Conservation (phyloP, 148 eudicot species). For the Fagopyrum homotropicum region DNA sequence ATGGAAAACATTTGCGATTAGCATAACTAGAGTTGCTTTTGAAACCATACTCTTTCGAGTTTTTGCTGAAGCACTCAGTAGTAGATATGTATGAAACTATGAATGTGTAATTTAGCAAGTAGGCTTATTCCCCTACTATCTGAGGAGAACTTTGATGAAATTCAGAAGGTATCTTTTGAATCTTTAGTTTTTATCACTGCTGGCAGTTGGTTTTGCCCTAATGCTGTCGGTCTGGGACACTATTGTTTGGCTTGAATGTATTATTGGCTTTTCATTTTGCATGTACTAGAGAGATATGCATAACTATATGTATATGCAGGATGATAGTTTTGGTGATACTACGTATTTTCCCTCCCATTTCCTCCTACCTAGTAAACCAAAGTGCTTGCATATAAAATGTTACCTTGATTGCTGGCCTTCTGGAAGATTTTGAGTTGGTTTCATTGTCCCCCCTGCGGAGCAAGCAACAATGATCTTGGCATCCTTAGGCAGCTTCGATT, state of each 20-base stretch:
- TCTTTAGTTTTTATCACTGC: neutral
- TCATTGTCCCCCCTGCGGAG: conserved; percentile 90
- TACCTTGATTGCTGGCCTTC: conserved; percentile 99
- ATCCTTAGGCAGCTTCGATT: conserved; percentile 56
- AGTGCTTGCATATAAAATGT: neutral
- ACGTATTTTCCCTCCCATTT: neutral
- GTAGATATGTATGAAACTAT: neutral
- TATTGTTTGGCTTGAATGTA: neutral
- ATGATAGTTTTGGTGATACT: neutral
- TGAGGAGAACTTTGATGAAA: neutral
- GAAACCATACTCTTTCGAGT: neutral
- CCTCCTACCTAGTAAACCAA: neutral
- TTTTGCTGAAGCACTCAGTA: neutral
- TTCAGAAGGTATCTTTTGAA: neutral
- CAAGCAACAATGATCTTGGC: conserved; percentile 96
- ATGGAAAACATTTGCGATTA: neutral
- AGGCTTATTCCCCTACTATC: neutral
- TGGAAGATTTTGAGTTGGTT: conserved; percentile 88
- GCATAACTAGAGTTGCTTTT: neutral
- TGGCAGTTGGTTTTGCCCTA: neutral
- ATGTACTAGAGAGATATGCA: neutral
- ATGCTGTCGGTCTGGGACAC: neutral
- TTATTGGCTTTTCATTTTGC: neutral
- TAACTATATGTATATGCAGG: neutral
- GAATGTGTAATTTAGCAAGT: neutral